Evolutionary conservation across 148 eudicot genomes (phyloP).

Genomic region (Amaranthus cruentus): DNA sequence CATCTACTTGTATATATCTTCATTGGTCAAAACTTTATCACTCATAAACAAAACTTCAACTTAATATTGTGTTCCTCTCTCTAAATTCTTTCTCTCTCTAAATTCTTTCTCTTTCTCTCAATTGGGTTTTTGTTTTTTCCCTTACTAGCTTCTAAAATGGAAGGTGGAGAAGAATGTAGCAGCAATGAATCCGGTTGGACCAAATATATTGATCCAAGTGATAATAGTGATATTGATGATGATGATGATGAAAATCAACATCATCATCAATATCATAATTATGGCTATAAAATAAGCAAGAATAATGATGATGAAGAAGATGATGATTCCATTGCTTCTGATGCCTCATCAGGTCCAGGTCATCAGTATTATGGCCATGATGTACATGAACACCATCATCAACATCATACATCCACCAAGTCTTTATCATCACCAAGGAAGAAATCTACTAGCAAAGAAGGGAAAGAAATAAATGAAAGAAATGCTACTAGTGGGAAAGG

Average conservation of each 20-base stretch:
- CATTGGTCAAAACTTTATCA: too few species aligned
- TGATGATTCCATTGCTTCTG: constrained; percentile 61
- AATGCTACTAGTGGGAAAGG: constrained; percentile 18
- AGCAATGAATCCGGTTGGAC: constrained; percentile 92
- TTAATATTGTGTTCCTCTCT: neutral
- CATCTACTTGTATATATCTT: too few species aligned
- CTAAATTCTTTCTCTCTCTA: constrained; percentile 13
- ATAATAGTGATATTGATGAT: constrained; percentile 16
- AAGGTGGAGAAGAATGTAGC: constrained; percentile 48
- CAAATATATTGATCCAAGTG: constrained; percentile 55
- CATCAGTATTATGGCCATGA: neutral
- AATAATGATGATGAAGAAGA: constrained; percentile 28
- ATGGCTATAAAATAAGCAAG: neutral
- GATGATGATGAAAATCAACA: constrained; percentile 23
- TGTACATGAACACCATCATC: constrained; percentile 5
- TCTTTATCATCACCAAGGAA: constrained; percentile 20
- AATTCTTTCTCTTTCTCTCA: constrained; percentile 4
- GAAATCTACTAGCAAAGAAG: constrained; percentile 28
- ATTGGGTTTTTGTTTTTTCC: neutral
- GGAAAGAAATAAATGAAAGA: constrained; percentile 18
- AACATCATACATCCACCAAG: constrained; percentile 8
- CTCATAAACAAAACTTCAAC: neutral
- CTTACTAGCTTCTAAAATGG: neutral
- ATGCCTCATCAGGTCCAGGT: constrained; percentile 70
- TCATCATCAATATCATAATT: neutral